A percentile compares a stretch with the other conserved stretches of the same genome.
phyloP scores from a whole-genome alignment of 768 basidiomycete genomes.

The Amanita pallidorosea region DNA sequence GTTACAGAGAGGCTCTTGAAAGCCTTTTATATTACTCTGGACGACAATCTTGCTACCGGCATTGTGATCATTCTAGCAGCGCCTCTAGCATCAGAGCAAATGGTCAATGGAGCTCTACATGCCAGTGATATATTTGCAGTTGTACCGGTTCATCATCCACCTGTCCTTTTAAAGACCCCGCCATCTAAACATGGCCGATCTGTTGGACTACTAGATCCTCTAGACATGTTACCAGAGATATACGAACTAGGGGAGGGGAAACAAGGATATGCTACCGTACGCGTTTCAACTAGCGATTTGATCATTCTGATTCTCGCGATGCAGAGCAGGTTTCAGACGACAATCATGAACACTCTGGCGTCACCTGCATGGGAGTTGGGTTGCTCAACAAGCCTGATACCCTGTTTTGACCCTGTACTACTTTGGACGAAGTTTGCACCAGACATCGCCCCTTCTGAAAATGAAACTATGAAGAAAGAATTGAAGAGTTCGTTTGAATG shows the following conservation, averaged over 20 bases:
- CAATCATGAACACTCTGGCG: conserved; percentile 20
- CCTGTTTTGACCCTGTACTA: conserved; percentile 21
- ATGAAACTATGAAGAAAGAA: conserved; percentile 26
- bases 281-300: not conserved
- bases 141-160: conserved; percentile 34
- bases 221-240: conserved; percentile 42
- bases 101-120: conserved; percentile 21
- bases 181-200: conserved; percentile 23
- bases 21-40: conserved; percentile 28
- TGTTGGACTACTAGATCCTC: conserved; percentile 41
- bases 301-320: not conserved
- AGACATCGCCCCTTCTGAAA: conserved; percentile 20
- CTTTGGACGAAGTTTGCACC: conserved; percentile 35
- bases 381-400: conserved; percentile 12
- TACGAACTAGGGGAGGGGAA: conserved; percentile 17
- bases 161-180: conserved; percentile 24
- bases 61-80: conserved; percentile 28
- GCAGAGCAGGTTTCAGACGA: conserved; percentile 6
- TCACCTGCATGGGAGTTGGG: conserved; percentile 30
- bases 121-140: conserved; percentile 35
- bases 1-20: conserved; percentile 36
- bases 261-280: conserved; percentile 7
- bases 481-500: conserved; percentile 31
- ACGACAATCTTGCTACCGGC: conserved; percentile 17
- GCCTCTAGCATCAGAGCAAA: conserved; percentile 21